Evolutionary conservation across 495 filamentous ascomycete genomes (phyloP), one percentile per base, ranked within the genome.

Genomic region (Haplographium delicatum): DNA sequence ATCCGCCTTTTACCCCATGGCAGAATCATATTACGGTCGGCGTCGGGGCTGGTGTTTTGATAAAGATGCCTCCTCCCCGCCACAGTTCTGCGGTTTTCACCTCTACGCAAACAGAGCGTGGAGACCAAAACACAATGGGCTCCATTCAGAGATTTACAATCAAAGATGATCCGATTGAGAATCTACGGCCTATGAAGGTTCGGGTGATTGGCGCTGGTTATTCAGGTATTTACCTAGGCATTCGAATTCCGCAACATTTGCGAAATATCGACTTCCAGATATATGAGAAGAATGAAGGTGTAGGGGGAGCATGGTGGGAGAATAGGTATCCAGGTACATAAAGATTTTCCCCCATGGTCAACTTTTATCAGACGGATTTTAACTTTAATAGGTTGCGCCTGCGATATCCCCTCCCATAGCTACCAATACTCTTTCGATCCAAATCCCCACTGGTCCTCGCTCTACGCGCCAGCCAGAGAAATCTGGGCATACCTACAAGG

Each of bases 201-300:
- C 55, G 72, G 7, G 65, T 74, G 1, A 65, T 78, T 33, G 74
- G 74, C 5, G 72, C 73, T 26, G 74, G 74, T 6, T 74, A 66
- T 45, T 74, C 71, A 2, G 74, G 74, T 1, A 76, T 78, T 20
- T 65, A 61, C n/a, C 46, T 64, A 3, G 70, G 67, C 20, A 67
- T 71, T 45, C 54, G 66, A 18, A 54, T 61, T 18, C 58, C 58
- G 8, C 50, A 61, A 25, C 40, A 47, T 4, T 25, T 61, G 15
- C 41, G 54, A 28, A 61, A 61, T 42, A 59, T 81, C 18, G 65
- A 80, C 31, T 54, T 83, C 23, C 68, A 69, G 13, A 79, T 87
- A 35, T 90, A 83, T 56, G 85, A 89, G 64, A 88, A 88, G 69
- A 90, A 88, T 55, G 65, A 66, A 0, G 82, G 80, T 43, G 71